Evolutionary conservation across 352 stramenopile species (phyloP).

Genomic region (Pythium coloratum): DNA sequence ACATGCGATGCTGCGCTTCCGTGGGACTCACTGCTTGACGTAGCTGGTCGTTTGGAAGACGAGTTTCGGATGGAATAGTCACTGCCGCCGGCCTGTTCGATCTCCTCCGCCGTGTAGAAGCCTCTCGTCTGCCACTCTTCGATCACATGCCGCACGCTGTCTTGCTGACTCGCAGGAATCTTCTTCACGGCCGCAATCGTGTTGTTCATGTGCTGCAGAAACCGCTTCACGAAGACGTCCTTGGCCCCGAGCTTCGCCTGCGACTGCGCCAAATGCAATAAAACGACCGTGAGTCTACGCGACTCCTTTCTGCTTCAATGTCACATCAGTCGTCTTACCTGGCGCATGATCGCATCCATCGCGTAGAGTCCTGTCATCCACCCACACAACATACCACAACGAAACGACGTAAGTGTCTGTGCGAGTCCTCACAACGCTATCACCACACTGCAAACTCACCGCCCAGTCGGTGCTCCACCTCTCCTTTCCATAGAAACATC

Average conservation of each 20-base stretch:
- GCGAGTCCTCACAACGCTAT: neutral
- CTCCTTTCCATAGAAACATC: slow-evolving; percentile 80
- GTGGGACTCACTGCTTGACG: neutral
- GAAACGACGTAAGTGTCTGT: slow-evolving; percentile 6
- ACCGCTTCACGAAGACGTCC: slow-evolving; percentile 78
- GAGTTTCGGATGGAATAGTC: slow-evolving; percentile 33
- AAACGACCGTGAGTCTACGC: slow-evolving; percentile 1
- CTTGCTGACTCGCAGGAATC: slow-evolving; percentile 57
- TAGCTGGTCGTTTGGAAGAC: neutral
- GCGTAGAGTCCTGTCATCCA: slow-evolving; percentile 61
- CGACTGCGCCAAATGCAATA: slow-evolving; percentile 34
- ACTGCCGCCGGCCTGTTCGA: slow-evolving; percentile 62
- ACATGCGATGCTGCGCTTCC: neutral
- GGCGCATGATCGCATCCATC: slow-evolving; percentile 82
- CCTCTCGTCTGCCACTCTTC: slow-evolving; percentile 77
- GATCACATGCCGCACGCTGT: slow-evolving; percentile 67
- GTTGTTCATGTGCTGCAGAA: slow-evolving; percentile 66
- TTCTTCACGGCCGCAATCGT: slow-evolving; percentile 77
- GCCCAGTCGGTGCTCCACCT: slow-evolving; percentile 78
- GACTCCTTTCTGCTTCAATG: too few species aligned
- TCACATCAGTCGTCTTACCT: slow-evolving; percentile 31
- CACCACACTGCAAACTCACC: slow-evolving; percentile 30
- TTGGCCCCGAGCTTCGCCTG: slow-evolving; percentile 67
- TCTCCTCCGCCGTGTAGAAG: slow-evolving; percentile 61
- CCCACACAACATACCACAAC: slow-evolving; percentile 12